Evolutionary conservation across 176 grass and related monocot genomes (phyloP), one percentile per base, ranked within the genome.

Genomic region (Aegilops umbellulata): DNA sequence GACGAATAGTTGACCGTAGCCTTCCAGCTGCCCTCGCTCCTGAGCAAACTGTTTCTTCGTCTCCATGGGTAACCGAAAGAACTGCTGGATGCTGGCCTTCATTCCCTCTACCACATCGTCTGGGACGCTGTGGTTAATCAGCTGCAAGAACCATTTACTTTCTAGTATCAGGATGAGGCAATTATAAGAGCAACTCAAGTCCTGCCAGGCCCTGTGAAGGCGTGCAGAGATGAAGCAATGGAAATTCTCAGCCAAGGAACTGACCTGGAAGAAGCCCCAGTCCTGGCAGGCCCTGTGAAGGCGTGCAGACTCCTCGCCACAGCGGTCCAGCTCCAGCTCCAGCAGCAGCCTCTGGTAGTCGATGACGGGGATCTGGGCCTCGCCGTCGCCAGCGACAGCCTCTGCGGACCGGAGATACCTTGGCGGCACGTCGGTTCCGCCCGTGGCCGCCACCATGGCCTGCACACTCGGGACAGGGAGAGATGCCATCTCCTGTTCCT

Each of bases 221-320:
- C 39, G 2, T 41, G 39, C 39, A 68, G 65, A 68, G 15, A 34
- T 42, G 25, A 17, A 26, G 23, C 12, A 26, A 74, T 25, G 9
- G 26, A 3, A 10, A n/a, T 7, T 2, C 47, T 24, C 1, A 44
- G 65, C 4, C 31, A 64, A 5, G 6, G 13, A 69, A 92, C 24
- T 17, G 8, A 79, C 88, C 88, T 93, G 88, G 65, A 93, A 93
- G 74, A 93, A 93, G 46, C 92, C 89, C 89, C 86, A 88, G 1
- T 90, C 88, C 69, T 80, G 88, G 75, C 92, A 93, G 41, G 86
- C 83, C 57, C 11, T 30, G 69, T 89, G 69, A 8, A 92, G 79
- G 13, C 53, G 24, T 7, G 87, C 44, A 49, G 80, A 80, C 69
- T 92, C 81, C 17, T 76, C 76, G 10, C 9, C 67, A 39, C 19